Evolutionary conservation across 257 asterid species (phyloP), one percentile per base, ranked within the genome.

Genomic region (Solanum sitiens): DNA sequence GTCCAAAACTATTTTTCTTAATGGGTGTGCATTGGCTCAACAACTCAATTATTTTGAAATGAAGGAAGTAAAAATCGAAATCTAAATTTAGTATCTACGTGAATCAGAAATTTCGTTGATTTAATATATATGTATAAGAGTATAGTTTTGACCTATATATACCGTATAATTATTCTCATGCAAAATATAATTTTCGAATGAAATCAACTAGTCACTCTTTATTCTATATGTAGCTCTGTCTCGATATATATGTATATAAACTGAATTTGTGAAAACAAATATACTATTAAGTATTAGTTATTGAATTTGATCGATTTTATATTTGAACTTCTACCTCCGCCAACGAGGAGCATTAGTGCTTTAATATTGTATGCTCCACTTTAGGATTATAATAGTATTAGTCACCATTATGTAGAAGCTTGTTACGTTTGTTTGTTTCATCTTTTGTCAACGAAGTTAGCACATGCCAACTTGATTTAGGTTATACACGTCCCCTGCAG

Each of bases 391-490:
- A 15, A 15, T 15, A 50, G 6, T 50, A 50, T 2, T 13, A 27
- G 84, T 25, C 25, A 42, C 20, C 8, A 44, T 77, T 6, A 77
- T 76, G 53, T 13, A 33, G 79, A 13, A 16, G 74, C 50, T 53
- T 30, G 32, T 47, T 74, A 21, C 44, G 10, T 33, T 83, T 83
- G 74, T 59, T 20, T 83, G 30, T 33, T 50, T 44, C 74, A 83
- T 18, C 73, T 13, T 83, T 59, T 32, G 86, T 56, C 86, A 61
- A 83, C 14, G 86, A 47, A 79, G 86, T 83, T 53, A 11, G 86
- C 53, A 61, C 56, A 83, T 83, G 56, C 56, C 86, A 83, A 83
- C 73, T 56, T 35, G 75, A 75, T 35, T 83, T 50, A 61, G 61
- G 82, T 11, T 40, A 39, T 76, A 33, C 13, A 35, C 15, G 16